Base-by-base conservation (phyloP, 179 eudicot species). In the Silene vulgaris region DNA sequence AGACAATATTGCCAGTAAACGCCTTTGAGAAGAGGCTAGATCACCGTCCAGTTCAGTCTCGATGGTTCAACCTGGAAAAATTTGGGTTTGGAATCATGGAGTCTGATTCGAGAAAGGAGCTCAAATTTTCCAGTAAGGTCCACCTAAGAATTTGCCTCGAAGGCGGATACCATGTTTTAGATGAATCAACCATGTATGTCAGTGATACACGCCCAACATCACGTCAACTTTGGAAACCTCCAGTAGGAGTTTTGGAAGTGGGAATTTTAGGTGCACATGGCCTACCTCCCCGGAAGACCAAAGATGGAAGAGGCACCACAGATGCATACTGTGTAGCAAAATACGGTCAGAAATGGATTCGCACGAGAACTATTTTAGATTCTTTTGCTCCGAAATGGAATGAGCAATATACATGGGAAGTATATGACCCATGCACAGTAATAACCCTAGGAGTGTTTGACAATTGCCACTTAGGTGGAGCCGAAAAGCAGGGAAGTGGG, bases 131-230 rank as follows among this genome's bases (percentile, higher is more conserved):
- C 43, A 79, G 85, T 60, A 79, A 67, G 57, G 82, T 82, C 59
- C 85, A 82, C 74, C 85, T 82, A 37, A 82, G 82, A 70, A 76
- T 77, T 28, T 82, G 80, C 64, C 85, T 82, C 35, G 85, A 82
- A 74, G 85, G 85, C 21, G 82, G 85, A 5, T 82, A 82, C 70
- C 85, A 82, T 73, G 85, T 82, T 35, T 21, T 82, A 65, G 85
- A 82, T 69, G 85, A 82, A 64, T 82, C 85, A 68, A 82, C 85
- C 62, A 82, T 82, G 85, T 82, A 82, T 28, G 77, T 82, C 61
- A 82, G 85, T 76, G 85, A 82, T 71, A 82, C 85, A 9, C 85
- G 85, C 75, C 85, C 85, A 62, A 82, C 85, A 72, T 26, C 85
- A n/a, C 85, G 85, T 19, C 82, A 79, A 48, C 82, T 79, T 45